Conservation (phyloP, 2,329 filamentous ascomycete genomes). For the Cordyceps tenuipes region DNA sequence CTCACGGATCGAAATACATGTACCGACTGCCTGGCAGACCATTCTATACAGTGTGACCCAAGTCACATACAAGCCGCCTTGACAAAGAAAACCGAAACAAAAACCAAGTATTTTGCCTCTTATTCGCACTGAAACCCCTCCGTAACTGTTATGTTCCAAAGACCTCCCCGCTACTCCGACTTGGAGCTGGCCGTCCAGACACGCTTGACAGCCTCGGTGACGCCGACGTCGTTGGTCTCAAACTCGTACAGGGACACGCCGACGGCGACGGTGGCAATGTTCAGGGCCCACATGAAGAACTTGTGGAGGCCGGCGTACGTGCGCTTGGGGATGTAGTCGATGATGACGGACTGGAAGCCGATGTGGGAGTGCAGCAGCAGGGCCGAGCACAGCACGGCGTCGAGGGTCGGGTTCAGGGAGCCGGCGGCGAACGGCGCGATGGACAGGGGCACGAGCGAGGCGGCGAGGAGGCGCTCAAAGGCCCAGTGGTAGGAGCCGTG, state of each 20-base stretch:
- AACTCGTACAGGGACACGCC: conserved; percentile 94
- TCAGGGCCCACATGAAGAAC: conserved; percentile 68
- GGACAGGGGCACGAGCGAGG: conserved; percentile 75
- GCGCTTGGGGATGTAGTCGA: conserved; percentile 79
- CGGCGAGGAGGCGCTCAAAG: conserved; percentile 80
- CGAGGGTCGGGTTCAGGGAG: conserved; percentile 79
- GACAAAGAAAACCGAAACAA: conserved; percentile 6
- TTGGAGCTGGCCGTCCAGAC: conserved; percentile 64
- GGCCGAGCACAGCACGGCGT: conserved; percentile 75
- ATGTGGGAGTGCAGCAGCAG: conserved; percentile 91
- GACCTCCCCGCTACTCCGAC: conserved; percentile 27
- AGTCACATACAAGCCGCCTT: conserved; percentile 6
- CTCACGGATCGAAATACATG: conserved; percentile 10
- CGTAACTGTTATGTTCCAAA: not conserved
- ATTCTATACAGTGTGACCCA: conserved; percentile 13
- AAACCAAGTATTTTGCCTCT: not conserved
- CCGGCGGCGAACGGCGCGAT: conserved; percentile 88
- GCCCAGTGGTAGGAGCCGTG: conserved; percentile 99
- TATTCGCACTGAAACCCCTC: not conserved
- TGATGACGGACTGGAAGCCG: conserved; percentile 83
- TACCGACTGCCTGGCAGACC: not conserved
- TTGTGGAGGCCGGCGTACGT: conserved; percentile 60
- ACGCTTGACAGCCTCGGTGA: conserved; percentile 82
- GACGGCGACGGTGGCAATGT: conserved; percentile 68
- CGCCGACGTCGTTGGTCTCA: conserved; percentile 94